A percentile compares a stretch with the other conserved stretches of the same genome.
phyloP scores from a whole-genome alignment of 1,139 yeast species.

The Sugiyamaella neomexicana region DNA sequence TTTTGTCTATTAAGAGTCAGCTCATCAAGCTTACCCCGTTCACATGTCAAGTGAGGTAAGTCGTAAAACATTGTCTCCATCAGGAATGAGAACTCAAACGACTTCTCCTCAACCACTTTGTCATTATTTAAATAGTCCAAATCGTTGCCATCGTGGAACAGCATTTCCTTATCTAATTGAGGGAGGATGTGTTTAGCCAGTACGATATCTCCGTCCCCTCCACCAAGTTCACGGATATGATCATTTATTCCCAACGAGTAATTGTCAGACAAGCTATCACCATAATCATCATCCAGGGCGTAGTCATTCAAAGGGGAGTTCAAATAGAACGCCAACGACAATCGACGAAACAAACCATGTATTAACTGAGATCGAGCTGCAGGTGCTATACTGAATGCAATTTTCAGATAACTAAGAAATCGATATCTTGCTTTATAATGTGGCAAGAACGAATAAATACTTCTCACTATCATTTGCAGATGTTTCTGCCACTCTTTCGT shows the following conservation, averaged over 20 bases:
- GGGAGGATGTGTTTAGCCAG: constrained; percentile 4
- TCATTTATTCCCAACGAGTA: background rate
- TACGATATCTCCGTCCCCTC: constrained; percentile 3
- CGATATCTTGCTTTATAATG: constrained; percentile 10
- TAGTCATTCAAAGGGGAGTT: background rate
- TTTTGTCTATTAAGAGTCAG: background rate
- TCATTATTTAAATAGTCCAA: background rate
- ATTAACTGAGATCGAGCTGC: background rate
- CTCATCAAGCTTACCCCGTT: background rate
- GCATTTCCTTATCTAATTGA: background rate
- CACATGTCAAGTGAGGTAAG: constrained; percentile 7
- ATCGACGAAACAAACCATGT: constrained; percentile 3
- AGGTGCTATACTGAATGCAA: constrained; percentile 4
- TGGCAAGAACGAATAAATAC: constrained; percentile 1
- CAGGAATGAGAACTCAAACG: constrained; percentile 9
- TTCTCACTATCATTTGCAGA: background rate
- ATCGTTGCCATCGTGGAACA: constrained; percentile 2
- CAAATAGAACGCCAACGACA: constrained; percentile 12
- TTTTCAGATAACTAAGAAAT: constrained; percentile 1
- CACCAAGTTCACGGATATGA: background rate
- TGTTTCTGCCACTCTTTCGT: constrained; percentile 1
- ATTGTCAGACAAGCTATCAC: background rate
- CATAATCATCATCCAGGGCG: background rate
- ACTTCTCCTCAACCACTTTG: background rate
- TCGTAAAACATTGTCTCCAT: constrained; percentile 4